Conservation (phyloP, 2,329 filamentous ascomycete species). For the Fusarium agapanthi region DNA sequence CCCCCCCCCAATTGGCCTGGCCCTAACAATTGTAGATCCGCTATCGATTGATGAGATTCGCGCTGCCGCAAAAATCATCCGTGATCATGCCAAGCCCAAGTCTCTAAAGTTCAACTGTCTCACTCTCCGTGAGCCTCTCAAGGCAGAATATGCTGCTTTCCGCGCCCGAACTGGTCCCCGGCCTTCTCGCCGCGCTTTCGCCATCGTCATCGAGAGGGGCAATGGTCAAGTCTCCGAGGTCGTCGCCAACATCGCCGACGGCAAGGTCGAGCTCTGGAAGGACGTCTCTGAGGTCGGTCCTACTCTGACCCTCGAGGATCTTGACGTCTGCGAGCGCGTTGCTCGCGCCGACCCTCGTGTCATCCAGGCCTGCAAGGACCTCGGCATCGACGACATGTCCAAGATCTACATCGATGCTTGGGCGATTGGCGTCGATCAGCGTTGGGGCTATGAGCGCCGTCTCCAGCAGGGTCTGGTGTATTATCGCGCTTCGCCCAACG, state of each 20-base stretch:
- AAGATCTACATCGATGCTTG: constrained; percentile 87
- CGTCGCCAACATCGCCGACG: constrained; percentile 57
- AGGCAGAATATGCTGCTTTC: constrained; percentile 70
- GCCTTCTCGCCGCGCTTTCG: constrained; percentile 59
- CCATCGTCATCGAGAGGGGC: constrained; percentile 57
- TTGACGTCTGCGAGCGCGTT: constrained; percentile 77
- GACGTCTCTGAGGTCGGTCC: constrained; percentile 57
- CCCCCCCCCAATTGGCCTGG: not conserved
- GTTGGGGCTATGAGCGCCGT: constrained; percentile 75
- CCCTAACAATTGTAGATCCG: constrained; percentile 50
- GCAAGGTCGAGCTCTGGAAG: constrained; percentile 55
- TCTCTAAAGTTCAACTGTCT: constrained; percentile 66
- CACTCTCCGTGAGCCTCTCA: constrained; percentile 71
- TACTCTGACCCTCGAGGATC: constrained; percentile 78
- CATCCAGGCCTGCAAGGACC: constrained; percentile 77
- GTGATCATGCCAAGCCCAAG: constrained; percentile 47
- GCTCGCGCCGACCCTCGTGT: constrained; percentile 75
- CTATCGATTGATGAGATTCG: constrained; percentile 64
- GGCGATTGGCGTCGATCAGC: constrained; percentile 84
- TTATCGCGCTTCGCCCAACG: constrained; percentile 76
- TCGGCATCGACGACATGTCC: constrained; percentile 83
- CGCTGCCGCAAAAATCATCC: constrained; percentile 58
- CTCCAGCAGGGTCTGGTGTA: constrained; percentile 86
- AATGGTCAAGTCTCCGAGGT: constrained; percentile 57
- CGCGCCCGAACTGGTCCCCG: constrained; percentile 59